Evolutionary conservation across 768 basidiomycete species (phyloP).

Genomic region (Hypholoma sublateritium): DNA sequence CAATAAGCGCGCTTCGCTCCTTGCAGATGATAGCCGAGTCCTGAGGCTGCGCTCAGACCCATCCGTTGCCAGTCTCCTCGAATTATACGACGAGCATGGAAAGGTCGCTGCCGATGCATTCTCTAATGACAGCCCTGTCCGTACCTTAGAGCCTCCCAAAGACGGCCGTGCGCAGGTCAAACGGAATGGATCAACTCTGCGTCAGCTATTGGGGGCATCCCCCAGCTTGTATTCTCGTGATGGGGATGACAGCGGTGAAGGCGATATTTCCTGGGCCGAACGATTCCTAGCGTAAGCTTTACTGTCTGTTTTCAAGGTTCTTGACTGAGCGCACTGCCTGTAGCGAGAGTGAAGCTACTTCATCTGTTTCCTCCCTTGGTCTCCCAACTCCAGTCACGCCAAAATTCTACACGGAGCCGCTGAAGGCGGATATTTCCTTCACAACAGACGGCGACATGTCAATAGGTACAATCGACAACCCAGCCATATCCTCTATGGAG

Average conservation of each 20-base stretch:
- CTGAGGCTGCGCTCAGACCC: slow-evolving; percentile 69
- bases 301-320: neutral
- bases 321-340: neutral
- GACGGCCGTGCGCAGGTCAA: slow-evolving; percentile 53
- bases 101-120: slow-evolving; percentile 61
- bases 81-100: slow-evolving; percentile 74
- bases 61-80: slow-evolving; percentile 72
- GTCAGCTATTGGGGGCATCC: slow-evolving; percentile 67
- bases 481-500: slow-evolving; percentile 70
- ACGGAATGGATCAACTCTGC: slow-evolving; percentile 70
- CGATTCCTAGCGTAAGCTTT: slow-evolving; percentile 56
- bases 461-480: slow-evolving; percentile 39
- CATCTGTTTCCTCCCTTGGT: slow-evolving; percentile 42
- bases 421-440: slow-evolving; percentile 39
- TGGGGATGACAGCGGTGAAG: slow-evolving; percentile 46
- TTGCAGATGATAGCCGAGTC: slow-evolving; percentile 50
- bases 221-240: slow-evolving; percentile 27
- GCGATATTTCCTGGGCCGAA: slow-evolving; percentile 87
- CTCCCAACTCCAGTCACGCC: slow-evolving; percentile 52
- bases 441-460: slow-evolving; percentile 48
- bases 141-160: slow-evolving; percentile 14
- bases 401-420: slow-evolving; percentile 34
- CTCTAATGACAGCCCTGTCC: slow-evolving; percentile 50
- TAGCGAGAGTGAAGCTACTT: slow-evolving; percentile 43
- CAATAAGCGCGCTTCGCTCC: slow-evolving; percentile 26